Percentiles rank a stretch among this genome's conserved stretches.
Conservation (phyloP, 495 filamentous ascomycete species). For the Aspergillus sclerotioniger region DNA sequence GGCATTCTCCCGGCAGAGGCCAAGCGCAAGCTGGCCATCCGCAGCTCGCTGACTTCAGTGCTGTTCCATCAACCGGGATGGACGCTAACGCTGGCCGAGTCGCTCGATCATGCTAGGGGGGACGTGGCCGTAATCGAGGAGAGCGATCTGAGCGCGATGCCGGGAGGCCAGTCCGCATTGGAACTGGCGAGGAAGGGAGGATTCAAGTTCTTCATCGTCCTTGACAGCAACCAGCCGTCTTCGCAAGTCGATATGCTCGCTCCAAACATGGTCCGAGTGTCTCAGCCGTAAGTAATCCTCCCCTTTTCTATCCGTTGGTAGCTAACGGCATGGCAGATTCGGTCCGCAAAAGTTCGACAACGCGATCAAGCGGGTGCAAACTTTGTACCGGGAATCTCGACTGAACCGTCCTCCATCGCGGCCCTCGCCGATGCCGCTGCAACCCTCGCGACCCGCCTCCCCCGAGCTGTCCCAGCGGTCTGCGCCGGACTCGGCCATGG, state of each 20-base stretch:
- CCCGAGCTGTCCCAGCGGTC: background rate
- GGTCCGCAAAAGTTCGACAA: constrained; percentile 16
- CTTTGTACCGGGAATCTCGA: background rate
- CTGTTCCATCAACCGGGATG: constrained; percentile 11
- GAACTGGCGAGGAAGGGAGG: background rate
- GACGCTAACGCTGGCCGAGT: constrained; percentile 12
- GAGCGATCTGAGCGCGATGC: constrained; percentile 1
- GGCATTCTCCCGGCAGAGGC: constrained; percentile 21
- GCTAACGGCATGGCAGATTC: constrained; percentile 15
- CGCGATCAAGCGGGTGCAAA: constrained; percentile 2
- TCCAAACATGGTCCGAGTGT: constrained; percentile 13
- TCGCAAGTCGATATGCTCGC: background rate
- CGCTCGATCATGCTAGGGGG: constrained; percentile 4
- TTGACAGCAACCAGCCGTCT: constrained; percentile 7
- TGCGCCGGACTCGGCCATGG: background rate
- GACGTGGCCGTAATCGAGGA: constrained; percentile 23
- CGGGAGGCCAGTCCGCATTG: background rate
- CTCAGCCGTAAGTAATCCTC: constrained; percentile 17
- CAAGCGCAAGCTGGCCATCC: constrained; percentile 23
- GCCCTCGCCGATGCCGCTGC: background rate
- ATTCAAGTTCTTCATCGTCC: constrained; percentile 18
- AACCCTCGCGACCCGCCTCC: background rate
- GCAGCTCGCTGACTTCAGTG: constrained; percentile 17
- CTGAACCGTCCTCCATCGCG: background rate
- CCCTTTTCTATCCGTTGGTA: background rate